phyloP scores from a whole-genome alignment of 192 early-diverging fungal species.

The Coemansia sp. region DNA sequence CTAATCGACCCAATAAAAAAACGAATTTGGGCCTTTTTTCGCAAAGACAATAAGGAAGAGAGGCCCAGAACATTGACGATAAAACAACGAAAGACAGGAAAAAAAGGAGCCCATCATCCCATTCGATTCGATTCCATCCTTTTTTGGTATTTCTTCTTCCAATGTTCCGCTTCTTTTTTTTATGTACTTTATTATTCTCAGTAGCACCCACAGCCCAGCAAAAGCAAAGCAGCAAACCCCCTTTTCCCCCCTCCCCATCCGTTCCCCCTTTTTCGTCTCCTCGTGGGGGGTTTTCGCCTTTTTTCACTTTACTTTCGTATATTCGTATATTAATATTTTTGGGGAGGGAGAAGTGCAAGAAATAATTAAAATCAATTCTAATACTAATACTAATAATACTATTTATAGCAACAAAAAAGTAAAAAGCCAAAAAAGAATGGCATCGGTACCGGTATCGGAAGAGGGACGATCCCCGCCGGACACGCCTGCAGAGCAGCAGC shows the following conservation, averaged over 20 bases:
- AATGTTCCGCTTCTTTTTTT: not conserved
- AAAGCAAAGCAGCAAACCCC: not conserved
- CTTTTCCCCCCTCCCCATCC: not conserved
- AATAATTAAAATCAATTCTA: too few relatives aligned
- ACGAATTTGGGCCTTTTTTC: not conserved
- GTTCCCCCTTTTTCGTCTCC: not conserved
- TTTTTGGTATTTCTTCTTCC: too few relatives aligned
- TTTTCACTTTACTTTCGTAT: not conserved
- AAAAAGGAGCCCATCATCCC: not conserved
- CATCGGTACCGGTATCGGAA: conserved; percentile 6
- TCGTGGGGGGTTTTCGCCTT: not conserved
- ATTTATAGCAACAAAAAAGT: not conserved
- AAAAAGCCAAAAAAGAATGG: not conserved
- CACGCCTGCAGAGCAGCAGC: not conserved
- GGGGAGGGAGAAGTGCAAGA: not conserved
- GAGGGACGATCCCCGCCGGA: conserved; percentile 1
- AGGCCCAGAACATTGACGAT: conserved; percentile 6
- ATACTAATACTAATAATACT: not conserved
- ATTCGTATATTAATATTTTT: conserved; percentile 1
- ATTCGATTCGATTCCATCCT: too few relatives aligned
- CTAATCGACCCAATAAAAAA: not conserved
- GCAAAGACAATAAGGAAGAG: not conserved
- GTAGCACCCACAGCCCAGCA: too few relatives aligned
- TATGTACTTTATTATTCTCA: not conserved
- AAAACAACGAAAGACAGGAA: not conserved